phyloP scores from a whole-genome alignment of 1,139 yeast genomes.

The Yamadazyma mexicana region DNA sequence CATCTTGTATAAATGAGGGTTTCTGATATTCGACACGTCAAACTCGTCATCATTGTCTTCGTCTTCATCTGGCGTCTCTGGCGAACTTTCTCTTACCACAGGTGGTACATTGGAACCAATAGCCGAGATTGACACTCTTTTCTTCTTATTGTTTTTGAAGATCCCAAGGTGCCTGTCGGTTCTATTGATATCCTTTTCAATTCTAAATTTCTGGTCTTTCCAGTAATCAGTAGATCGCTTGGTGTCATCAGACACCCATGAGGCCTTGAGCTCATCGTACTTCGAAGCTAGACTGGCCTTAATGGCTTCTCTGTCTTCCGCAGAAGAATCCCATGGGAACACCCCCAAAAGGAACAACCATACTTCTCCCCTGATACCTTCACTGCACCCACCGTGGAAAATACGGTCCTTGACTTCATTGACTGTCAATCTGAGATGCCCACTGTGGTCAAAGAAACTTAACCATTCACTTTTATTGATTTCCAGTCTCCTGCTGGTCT shows the following conservation, averaged over 20 bases:
- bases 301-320: constrained; percentile 63
- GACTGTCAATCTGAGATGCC: constrained; percentile 69
- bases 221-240: constrained; percentile 69
- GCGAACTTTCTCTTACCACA: constrained; percentile 30
- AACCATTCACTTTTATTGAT: constrained; percentile 78
- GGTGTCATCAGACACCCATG: constrained; percentile 63
- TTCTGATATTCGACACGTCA: constrained; percentile 53
- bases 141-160: constrained; percentile 49
- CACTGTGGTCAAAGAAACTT: constrained; percentile 75
- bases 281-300: constrained; percentile 57
- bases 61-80: constrained; percentile 51
- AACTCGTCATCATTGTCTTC: constrained; percentile 51
- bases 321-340: constrained; percentile 84
- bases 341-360: constrained; percentile 87
- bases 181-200: constrained; percentile 90
- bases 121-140: constrained; percentile 15
- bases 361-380: constrained; percentile 62
- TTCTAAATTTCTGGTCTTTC: constrained; percentile 84
- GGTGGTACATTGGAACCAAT: constrained; percentile 23
- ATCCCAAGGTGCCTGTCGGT: constrained; percentile 79
- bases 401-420: constrained; percentile 77
- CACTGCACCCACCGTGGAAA: constrained; percentile 85
- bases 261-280: constrained; percentile 64
- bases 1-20: constrained; percentile 68
- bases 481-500: constrained; percentile 64